These are phyloP conservation scores for Conidiobolus incongruus DNA, from an alignment of 371 early-diverging fungal genomes.

Conservation along the genomic window DNA sequence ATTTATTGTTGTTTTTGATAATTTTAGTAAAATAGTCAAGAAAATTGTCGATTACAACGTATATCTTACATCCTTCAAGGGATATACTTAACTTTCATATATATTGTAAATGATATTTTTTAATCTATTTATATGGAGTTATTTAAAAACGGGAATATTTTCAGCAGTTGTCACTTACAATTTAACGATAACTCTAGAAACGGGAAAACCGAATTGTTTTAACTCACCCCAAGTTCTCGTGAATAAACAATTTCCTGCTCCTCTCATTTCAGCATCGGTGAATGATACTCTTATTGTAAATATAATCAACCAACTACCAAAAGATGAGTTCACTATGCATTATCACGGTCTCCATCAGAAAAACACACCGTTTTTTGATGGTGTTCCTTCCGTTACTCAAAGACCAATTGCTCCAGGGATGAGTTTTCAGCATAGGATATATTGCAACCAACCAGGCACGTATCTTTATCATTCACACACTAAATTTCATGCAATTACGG, in stretches of 20 bases:
- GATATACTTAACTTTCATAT: too few relatives aligned
- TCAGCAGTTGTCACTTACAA: not conserved
- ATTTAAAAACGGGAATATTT: too few relatives aligned
- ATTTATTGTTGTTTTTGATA: too few relatives aligned
- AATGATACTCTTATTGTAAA: slow-evolving; percentile 15
- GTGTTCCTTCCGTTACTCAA: slow-evolving; percentile 30
- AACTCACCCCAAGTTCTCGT: slow-evolving; percentile 7
- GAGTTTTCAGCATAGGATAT: slow-evolving; percentile 15
- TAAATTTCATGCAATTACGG: slow-evolving; percentile 4
- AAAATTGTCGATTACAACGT: too few relatives aligned
- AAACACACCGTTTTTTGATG: slow-evolving; percentile 35
- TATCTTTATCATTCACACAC: slow-evolving; percentile 23
- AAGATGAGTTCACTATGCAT: slow-evolving; percentile 25
- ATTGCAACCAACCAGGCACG: slow-evolving; percentile 19
- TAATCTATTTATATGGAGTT: too few relatives aligned
- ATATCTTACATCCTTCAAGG: too few relatives aligned
- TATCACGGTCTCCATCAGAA: slow-evolving; percentile 47
- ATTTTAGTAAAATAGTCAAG: too few relatives aligned
- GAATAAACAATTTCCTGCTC: slow-evolving; percentile 18
- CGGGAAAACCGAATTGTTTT: not conserved
- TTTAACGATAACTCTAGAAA: not conserved
- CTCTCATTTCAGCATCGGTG: slow-evolving; percentile 12
- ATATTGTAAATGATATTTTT: too few relatives aligned
- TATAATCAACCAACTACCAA: slow-evolving; percentile 12
- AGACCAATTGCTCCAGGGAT: slow-evolving; percentile 19